phyloP scores from a whole-genome alignment of 768 basidiomycete genomes.

The Phaffia australis region DNA sequence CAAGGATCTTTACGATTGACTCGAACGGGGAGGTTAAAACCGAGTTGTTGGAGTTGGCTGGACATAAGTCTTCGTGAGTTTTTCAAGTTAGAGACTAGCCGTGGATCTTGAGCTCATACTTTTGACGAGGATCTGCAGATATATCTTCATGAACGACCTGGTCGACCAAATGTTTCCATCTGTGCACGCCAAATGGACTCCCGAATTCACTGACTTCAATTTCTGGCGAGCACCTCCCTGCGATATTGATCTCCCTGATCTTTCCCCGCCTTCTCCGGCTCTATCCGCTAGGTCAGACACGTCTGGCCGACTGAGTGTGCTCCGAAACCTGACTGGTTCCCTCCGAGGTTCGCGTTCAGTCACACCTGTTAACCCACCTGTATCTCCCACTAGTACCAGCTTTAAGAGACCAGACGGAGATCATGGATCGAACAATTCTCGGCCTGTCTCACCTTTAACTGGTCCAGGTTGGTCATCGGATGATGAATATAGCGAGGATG shows the following conservation, averaged over 20 bases:
- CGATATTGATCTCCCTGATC: constrained; percentile 45
- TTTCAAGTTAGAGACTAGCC: not conserved
- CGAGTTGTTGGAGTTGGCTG: constrained; percentile 89
- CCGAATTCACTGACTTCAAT: constrained; percentile 93
- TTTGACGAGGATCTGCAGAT: constrained; percentile 43
- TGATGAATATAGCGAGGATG: constrained; percentile 34
- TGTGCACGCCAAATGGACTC: constrained; percentile 70
- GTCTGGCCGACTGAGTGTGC: constrained; percentile 42
- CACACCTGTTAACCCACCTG: constrained; percentile 31
- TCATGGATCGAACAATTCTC: constrained; percentile 36
- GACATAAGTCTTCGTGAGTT: constrained; percentile 86
- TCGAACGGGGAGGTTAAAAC: constrained; percentile 90
- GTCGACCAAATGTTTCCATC: constrained; percentile 99
- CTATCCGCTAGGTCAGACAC: constrained; percentile 87
- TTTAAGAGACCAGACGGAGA: constrained; percentile 21
- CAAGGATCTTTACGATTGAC: constrained; percentile 90
- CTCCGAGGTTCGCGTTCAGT: constrained; percentile 32
- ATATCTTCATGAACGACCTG: constrained; percentile 98
- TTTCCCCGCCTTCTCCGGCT: constrained; percentile 73
- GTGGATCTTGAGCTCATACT: not conserved
- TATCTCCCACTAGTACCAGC: constrained; percentile 21
- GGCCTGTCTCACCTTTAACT: constrained; percentile 54
- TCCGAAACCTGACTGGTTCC: constrained; percentile 37
- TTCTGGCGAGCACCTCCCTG: constrained; percentile 79
- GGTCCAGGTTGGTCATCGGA: constrained; percentile 56